These are phyloP conservation scores for Ophiostoma angusticollis DNA, from an alignment of 2,329 filamentous ascomycete species.

Conservation along the genomic window DNA sequence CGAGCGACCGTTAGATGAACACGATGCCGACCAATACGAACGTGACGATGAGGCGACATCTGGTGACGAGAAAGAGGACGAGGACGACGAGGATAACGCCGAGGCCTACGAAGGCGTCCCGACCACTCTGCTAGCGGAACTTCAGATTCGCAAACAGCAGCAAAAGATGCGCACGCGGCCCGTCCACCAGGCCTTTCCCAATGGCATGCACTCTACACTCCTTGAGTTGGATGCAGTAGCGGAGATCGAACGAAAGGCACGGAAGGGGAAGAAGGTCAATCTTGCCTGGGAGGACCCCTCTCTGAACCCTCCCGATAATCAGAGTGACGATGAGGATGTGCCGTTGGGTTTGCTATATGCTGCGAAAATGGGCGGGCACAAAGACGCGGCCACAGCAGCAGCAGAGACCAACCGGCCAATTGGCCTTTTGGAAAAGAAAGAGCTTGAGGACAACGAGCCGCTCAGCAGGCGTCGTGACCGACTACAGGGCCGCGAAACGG, in stretches of 20 bases:
- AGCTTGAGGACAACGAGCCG: conserved; percentile 87
- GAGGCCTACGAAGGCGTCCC: conserved; percentile 56
- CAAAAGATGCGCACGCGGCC: conserved; percentile 68
- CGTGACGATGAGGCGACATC: conserved; percentile 20
- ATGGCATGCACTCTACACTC: conserved; percentile 82
- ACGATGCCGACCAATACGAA: conserved; percentile 26
- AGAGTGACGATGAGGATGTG: conserved; percentile 74
- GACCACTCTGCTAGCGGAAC: conserved; percentile 81
- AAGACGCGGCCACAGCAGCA: conserved; percentile 31
- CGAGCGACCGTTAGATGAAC: conserved; percentile 23
- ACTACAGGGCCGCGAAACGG: conserved; percentile 48
- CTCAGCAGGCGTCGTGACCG: conserved; percentile 64
- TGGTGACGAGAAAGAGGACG: conserved; percentile 31
- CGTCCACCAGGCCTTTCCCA: conserved; percentile 46
- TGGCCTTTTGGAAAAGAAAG: conserved; percentile 66
- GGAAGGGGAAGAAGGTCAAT: conserved; percentile 63
- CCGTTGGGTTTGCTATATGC: conserved; percentile 73
- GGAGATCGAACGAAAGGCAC: conserved; percentile 64
- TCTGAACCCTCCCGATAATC: conserved; percentile 31
- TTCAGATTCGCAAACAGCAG: conserved; percentile 82
- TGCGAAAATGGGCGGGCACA: conserved; percentile 39
- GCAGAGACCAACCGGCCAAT: conserved; percentile 51
- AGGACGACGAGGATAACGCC: conserved; percentile 33
- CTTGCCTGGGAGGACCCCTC: conserved; percentile 77
- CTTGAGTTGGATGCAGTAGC: conserved; percentile 84